phyloP scores from a whole-genome alignment of 1,139 yeast species.

The Suhomyces maxii region DNA sequence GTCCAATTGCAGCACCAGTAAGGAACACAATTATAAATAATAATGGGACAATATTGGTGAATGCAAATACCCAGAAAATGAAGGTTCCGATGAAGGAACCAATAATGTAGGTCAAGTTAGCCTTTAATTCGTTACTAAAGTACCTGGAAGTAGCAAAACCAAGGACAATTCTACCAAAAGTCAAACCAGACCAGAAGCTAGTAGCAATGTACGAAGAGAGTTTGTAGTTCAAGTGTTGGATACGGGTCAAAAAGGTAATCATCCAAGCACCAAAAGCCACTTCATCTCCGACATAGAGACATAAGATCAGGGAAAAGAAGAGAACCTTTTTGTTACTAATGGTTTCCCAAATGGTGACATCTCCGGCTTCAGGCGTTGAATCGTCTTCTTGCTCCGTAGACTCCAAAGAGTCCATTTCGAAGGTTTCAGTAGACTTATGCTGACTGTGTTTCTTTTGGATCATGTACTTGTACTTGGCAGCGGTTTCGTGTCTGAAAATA shows the following conservation, averaged over 20 bases:
- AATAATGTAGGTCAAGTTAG: conserved; percentile 42
- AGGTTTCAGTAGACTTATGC: conserved; percentile 6
- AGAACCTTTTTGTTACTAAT: conserved; percentile 46
- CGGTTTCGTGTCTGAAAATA: conserved; percentile 54
- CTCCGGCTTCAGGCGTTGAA: neutral
- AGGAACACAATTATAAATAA: conserved; percentile 46
- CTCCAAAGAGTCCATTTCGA: conserved; percentile 15
- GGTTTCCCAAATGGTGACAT: conserved; percentile 28
- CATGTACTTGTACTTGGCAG: conserved; percentile 50
- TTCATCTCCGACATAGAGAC: conserved; percentile 67
- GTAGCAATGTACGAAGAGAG: conserved; percentile 61
- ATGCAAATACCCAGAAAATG: conserved; percentile 31
- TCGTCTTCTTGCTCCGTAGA: conserved; percentile 19
- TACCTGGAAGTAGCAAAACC: conserved; percentile 61
- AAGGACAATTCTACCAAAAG: conserved; percentile 57
- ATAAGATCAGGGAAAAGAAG: conserved; percentile 50
- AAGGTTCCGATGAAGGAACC: conserved; percentile 32
- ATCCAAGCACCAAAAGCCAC: conserved; percentile 72
- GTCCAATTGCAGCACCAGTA: conserved; percentile 74
- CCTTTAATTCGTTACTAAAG: conserved; percentile 47
- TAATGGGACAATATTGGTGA: conserved; percentile 19
- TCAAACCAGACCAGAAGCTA: conserved; percentile 64
- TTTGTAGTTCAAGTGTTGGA: conserved; percentile 46
- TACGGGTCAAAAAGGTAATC: conserved; percentile 54
- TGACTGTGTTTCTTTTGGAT: conserved; percentile 16